phyloP scores from a whole-genome alignment of 768 basidiomycete genomes.

The Mycena capillaripes region DNA sequence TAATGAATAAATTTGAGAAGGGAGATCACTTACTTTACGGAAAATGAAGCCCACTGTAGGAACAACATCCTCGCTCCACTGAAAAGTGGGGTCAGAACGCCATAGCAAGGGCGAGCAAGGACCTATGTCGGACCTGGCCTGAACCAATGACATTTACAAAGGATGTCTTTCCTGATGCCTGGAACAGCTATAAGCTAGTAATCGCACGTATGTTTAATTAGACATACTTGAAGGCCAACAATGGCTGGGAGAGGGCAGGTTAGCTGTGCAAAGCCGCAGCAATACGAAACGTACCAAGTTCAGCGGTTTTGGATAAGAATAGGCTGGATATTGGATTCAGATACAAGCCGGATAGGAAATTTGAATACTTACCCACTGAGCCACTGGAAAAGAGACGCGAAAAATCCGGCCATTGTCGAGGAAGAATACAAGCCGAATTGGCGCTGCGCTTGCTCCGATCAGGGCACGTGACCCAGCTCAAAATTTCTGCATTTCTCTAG shows the following conservation, averaged over 20 bases:
- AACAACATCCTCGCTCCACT: slow-evolving; percentile 98
- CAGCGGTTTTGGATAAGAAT: slow-evolving; percentile 90
- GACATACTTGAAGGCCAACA: slow-evolving; percentile 86
- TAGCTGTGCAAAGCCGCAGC: not conserved
- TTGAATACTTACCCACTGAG: slow-evolving; percentile 53
- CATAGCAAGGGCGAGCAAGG: not conserved
- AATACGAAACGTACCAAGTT: slow-evolving; percentile 58
- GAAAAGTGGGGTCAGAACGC: slow-evolving; percentile 25
- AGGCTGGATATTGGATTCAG: slow-evolving; percentile 57
- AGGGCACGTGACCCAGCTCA: not conserved
- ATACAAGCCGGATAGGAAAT: not conserved
- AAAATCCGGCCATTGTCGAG: slow-evolving; percentile 54
- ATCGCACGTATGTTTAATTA: not conserved
- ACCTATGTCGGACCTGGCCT: slow-evolving; percentile 71
- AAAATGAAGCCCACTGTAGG: slow-evolving; percentile 96
- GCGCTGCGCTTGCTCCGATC: too few species aligned
- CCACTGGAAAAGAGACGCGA: slow-evolving; percentile 61
- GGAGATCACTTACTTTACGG: slow-evolving; percentile 70
- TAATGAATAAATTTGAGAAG: not conserved
- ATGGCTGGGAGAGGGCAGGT: slow-evolving; percentile 62
- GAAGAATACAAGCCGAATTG: not conserved
- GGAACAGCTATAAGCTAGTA: slow-evolving; percentile 3
- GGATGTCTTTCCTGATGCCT: slow-evolving; percentile 97
- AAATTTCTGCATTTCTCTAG: too few species aligned
- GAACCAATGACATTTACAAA: slow-evolving; percentile 93